These are phyloP conservation scores for Cryphonectria parasitica DNA, from an alignment of 2,329 filamentous ascomycete species.

Conservation along the genomic window DNA sequence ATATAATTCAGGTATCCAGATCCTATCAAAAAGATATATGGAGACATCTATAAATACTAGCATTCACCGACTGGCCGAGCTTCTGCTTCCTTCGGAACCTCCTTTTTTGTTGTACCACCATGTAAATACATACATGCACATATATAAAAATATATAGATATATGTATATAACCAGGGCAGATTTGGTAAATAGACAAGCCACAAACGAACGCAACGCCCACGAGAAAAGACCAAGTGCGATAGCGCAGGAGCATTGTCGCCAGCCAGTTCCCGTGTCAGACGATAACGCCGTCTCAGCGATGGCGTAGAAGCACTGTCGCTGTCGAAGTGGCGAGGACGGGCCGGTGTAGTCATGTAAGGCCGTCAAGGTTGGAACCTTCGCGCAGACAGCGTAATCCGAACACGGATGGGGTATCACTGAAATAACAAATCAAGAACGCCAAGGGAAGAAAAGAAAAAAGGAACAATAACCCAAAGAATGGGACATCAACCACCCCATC, in stretches of 20 bases:
- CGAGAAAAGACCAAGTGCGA: conserved; percentile 40
- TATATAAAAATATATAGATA: not conserved
- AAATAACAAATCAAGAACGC: conserved; percentile 34
- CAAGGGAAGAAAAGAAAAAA: conserved; percentile 31
- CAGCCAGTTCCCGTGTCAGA: conserved; percentile 45
- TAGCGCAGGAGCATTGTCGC: conserved; percentile 61
- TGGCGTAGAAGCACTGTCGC: conserved; percentile 61
- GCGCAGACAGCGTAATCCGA: conserved; percentile 53
- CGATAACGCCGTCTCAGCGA: conserved; percentile 57
- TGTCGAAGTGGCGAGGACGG: conserved; percentile 44
- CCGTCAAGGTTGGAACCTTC: conserved; percentile 31
- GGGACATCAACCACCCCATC: conserved; percentile 20
- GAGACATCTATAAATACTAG: not conserved
- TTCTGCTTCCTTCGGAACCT: not conserved
- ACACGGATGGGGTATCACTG: conserved; percentile 60
- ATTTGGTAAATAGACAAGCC: not conserved
- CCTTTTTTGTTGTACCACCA: not conserved
- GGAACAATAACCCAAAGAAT: conserved; percentile 30
- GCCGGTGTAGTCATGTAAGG: conserved; percentile 34
- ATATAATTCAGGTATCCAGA: not conserved
- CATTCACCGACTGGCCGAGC: not conserved
- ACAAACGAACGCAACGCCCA: conserved; percentile 28
- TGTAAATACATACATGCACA: too few relatives aligned
- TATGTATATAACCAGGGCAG: not conserved
- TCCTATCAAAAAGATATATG: not conserved